phyloP scores from a whole-genome alignment of 1,284 basidiomycete species.

The Sphaerobolus stellatus region DNA sequence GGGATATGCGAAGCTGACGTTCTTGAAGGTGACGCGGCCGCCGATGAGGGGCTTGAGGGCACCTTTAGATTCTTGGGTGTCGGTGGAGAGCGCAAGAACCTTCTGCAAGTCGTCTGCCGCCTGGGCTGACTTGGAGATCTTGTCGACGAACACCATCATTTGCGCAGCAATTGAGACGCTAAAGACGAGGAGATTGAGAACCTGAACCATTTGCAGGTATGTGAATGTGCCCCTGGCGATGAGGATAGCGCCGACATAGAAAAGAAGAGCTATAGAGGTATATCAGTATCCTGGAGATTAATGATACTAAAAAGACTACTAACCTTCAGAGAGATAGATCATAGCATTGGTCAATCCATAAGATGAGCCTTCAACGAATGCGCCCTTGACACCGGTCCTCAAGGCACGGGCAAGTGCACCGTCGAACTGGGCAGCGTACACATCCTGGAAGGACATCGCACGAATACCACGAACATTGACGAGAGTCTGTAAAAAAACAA shows the following conservation, averaged over 20 bases:
- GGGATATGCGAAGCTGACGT: conserved; percentile 83
- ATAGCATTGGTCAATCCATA: conserved; percentile 78
- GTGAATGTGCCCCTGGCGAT: conserved; percentile 80
- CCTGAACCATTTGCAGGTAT: conserved; percentile 86
- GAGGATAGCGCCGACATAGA: conserved; percentile 85
- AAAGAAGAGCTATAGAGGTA: conserved; percentile 64
- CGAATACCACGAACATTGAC: conserved; percentile 85
- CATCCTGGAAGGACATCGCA: conserved; percentile 82
- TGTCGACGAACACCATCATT: conserved; percentile 83
- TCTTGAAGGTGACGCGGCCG: conserved; percentile 65
- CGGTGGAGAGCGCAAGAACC: conserved; percentile 58
- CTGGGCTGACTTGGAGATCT: conserved; percentile 75
- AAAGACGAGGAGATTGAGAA: conserved; percentile 91
- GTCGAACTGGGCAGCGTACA: conserved; percentile 73
- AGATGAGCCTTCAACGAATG: conserved; percentile 82
- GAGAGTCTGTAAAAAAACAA: conserved; percentile 60
- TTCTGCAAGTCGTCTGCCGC: conserved; percentile 79
- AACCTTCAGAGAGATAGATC: conserved; percentile 80
- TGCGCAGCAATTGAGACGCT: conserved; percentile 89
- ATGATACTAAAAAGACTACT: conserved; percentile 14
- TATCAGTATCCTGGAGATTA: neutral
- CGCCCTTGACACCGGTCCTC: conserved; percentile 69
- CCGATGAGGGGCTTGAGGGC: conserved; percentile 60
- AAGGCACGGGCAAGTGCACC: conserved; percentile 61
- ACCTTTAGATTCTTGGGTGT: conserved; percentile 70